Base-by-base conservation (phyloP, 2,329 filamentous ascomycete genomes). In the Chaetomium olivaceum region DNA sequence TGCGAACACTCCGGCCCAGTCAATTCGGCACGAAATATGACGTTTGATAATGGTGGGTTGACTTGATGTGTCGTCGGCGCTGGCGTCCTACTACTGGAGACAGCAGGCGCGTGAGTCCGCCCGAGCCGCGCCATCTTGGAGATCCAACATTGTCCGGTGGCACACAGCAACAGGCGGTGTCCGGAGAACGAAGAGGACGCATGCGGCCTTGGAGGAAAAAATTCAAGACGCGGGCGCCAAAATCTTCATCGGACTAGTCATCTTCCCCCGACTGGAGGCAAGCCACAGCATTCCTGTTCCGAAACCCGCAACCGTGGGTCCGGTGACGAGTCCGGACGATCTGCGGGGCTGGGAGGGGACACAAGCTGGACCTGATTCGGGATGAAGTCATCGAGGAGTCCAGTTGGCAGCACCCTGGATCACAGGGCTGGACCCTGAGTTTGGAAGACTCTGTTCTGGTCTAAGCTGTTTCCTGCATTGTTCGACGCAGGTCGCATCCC, bases 321-420 rank as follows among this genome's bases (percentile, higher is more conserved):
- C 51, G 46, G 16, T 50, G 51, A 61, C 52, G 52, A 61, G 51
- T 60, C 50, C 50, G 29, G 52, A n/a, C 23, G 58, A 54, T 54
- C 52, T 57, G 58, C 54, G 36, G 39, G 57, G 39, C 14, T 9
- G 29, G 5, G 12, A 48, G 11, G 51, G 31, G 43, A 52, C 12
- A 57, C 57, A 27, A 31, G 16, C 55, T 23, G 43, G 14, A 25
- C 39, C 8, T 23, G 46, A 33, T 19, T 39, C 56, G 52, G 54
- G 48, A 55, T 61, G 63, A 61, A 61, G 58, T 60, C 62, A 60
- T 64, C 27, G 50, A 48, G 14, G 14, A 9, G n/a, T 19, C n/a
- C 61, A 58, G 21, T 33, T 11, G 61, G 61, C 61, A 58, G 46
- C 43, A 33, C 23, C 33, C 55, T n/a, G 33, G 23, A 27, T 31